Percentiles rank a stretch among this genome's conserved stretches.
phyloP scores from a whole-genome alignment of 129 eudicot genomes.

The Kitagawia praeruptora region DNA sequence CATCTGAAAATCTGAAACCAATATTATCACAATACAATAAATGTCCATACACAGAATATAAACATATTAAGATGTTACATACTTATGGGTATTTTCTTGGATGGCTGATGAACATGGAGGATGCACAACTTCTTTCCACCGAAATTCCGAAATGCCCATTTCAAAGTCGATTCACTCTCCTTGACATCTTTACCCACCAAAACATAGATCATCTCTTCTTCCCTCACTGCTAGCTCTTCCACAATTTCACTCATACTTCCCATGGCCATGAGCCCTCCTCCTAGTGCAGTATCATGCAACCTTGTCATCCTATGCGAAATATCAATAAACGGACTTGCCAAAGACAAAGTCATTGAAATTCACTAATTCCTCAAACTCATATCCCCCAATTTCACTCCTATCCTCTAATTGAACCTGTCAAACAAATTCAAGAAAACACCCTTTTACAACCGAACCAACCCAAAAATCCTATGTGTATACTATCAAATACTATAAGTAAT shows the following conservation, averaged over 20 bases:
- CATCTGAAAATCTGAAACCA: background rate
- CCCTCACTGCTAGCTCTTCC: conserved; percentile 21
- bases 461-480: background rate
- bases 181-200: conserved; percentile 57
- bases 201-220: conserved; percentile 46
- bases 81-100: conserved; percentile 52
- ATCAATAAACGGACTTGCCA: conserved; percentile 17
- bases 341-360: conserved; percentile 18
- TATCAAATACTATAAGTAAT: background rate
- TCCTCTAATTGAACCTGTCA: background rate
- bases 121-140: conserved; percentile 55
- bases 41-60: background rate
- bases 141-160: conserved; percentile 55
- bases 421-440: background rate
- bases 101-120: conserved; percentile 83
- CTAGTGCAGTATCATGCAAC: conserved; percentile 25
- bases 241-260: conserved; percentile 28
- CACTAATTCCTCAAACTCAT: background rate
- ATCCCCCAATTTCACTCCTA: background rate
- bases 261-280: conserved; percentile 26
- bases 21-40: background rate
- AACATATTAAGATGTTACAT: conserved; percentile 9
- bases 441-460: background rate
- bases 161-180: conserved; percentile 39
- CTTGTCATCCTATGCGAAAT: conserved; percentile 22